These are phyloP conservation scores for Limtongozyma cylindracea DNA, from an alignment of 805 yeast genomes.

Conservation along the genomic window DNA sequence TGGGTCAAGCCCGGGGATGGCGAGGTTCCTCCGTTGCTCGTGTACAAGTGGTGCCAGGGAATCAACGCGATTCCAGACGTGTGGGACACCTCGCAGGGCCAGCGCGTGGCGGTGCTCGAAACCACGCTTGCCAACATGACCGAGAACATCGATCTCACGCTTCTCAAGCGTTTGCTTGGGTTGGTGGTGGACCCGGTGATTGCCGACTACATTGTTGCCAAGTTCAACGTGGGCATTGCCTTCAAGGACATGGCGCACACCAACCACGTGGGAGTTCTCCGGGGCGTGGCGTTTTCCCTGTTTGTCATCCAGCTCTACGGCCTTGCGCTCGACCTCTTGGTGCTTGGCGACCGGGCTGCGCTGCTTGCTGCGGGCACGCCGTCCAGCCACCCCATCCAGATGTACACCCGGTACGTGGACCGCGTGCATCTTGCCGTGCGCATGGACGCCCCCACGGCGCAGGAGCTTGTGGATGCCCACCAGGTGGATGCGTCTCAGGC, in stretches of 20 bases:
- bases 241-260: conserved; percentile 92
- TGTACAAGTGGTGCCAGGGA: conserved; percentile 88
- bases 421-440: conserved; percentile 58
- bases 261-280: conserved; percentile 65
- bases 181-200: conserved; percentile 70
- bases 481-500: conserved; percentile 79
- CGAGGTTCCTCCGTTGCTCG: conserved; percentile 79
- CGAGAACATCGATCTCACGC: conserved; percentile 73
- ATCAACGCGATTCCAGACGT: conserved; percentile 52
- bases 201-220: conserved; percentile 87
- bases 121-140: conserved; percentile 43
- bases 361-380: conserved; percentile 52
- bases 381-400: conserved; percentile 67
- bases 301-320: conserved; percentile 85
- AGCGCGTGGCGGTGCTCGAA: conserved; percentile 67
- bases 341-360: conserved; percentile 69
- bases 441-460: conserved; percentile 48
- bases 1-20: conserved; percentile 93
- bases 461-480: conserved; percentile 50
- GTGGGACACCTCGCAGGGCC: conserved; percentile 60
- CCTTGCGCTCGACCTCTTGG: conserved; percentile 50
- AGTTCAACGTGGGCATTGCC: conserved; percentile 57
- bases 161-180: conserved; percentile 58
- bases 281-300: conserved; percentile 80
- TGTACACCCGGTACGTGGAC: conserved; percentile 69